Conservation (phyloP, 345 rosid genomes). For the Trapa incisa region DNA sequence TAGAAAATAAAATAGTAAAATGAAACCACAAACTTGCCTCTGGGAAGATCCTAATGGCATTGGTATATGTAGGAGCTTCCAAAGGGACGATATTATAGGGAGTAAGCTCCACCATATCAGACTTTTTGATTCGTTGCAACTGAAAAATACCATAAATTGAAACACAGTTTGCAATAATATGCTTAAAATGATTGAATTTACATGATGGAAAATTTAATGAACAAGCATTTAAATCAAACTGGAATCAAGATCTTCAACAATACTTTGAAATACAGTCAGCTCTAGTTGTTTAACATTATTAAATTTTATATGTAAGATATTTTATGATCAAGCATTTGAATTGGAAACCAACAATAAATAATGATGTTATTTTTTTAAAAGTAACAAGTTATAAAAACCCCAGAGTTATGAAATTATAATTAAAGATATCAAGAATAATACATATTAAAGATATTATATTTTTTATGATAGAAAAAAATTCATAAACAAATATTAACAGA, state of each 20-base stretch:
- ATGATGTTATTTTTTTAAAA: neutral
- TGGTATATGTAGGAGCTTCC: slow-evolving; percentile 75
- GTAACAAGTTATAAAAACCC: neutral
- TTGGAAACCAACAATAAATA: neutral
- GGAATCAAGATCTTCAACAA: neutral
- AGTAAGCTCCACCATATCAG: slow-evolving; percentile 64
- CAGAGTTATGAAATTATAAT: neutral
- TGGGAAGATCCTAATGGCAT: slow-evolving; percentile 78
- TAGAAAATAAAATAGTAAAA: neutral
- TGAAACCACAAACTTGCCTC: slow-evolving; percentile 42
- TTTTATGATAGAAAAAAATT: neutral
- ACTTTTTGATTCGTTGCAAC: slow-evolving; percentile 58
- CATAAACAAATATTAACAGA: neutral
- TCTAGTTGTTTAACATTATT: neutral
- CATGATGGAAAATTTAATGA: neutral
- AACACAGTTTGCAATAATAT: neutral
- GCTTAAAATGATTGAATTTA: neutral
- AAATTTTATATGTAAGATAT: neutral
- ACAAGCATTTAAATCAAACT: neutral
- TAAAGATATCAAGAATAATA: neutral
- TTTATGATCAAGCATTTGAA: neutral
- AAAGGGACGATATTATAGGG: slow-evolving; percentile 89
- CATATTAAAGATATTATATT: neutral
- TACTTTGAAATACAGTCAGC: neutral
- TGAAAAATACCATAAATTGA: slow-evolving; percentile 22